A percentile compares a stretch with the other conserved stretches of the same genome.
Evolutionary conservation across 1,284 basidiomycete genomes (phyloP).

Genomic region (Boletellus deceptivus): DNA sequence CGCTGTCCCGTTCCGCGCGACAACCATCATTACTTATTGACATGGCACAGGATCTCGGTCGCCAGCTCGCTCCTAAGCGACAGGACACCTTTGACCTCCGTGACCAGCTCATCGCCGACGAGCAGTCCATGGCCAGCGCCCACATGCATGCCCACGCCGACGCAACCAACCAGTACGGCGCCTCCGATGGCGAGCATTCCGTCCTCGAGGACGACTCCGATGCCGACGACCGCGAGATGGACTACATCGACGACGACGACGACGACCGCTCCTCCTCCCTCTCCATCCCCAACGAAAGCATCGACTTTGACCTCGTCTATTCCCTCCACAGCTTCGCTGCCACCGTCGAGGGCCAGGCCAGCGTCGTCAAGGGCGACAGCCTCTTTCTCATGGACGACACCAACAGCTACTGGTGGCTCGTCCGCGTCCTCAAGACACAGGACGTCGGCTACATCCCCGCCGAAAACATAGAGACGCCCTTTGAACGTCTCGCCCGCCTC

Average conservation of each 20-base stretch:
- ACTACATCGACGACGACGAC: slow-evolving; percentile 68
- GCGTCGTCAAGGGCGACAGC: slow-evolving; percentile 94
- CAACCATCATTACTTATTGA: no score
- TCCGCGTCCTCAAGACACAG: slow-evolving; percentile 94
- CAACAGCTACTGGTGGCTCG: slow-evolving; percentile 98
- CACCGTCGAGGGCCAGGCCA: slow-evolving; percentile 94
- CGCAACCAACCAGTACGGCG: slow-evolving; percentile 38
- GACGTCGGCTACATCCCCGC: slow-evolving; percentile 99
- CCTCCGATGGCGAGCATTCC: slow-evolving; percentile 43
- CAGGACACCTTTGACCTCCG: slow-evolving; percentile 73
- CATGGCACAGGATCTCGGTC: slow-evolving; percentile 22
- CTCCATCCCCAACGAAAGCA: slow-evolving; percentile 86
- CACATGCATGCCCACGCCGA: slow-evolving; percentile 60
- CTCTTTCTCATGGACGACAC: slow-evolving; percentile 93
- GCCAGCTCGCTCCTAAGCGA: slow-evolving; percentile 30
- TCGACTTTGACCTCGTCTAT: slow-evolving; percentile 89
- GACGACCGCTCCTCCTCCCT: slow-evolving; percentile 72
- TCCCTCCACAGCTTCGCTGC: slow-evolving; percentile 92
- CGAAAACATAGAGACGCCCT: slow-evolving; percentile 99
- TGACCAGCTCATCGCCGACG: slow-evolving; percentile 62
- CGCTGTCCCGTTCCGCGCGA: no score
- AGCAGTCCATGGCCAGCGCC: slow-evolving; percentile 41
- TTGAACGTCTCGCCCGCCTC: slow-evolving; percentile 90
- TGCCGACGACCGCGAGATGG: slow-evolving; percentile 58
- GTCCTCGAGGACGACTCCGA: slow-evolving; percentile 78